These are phyloP conservation scores for Knoxdaviesia proteae DNA, from an alignment of 2,329 filamentous ascomycete species.

Conservation along the genomic window DNA sequence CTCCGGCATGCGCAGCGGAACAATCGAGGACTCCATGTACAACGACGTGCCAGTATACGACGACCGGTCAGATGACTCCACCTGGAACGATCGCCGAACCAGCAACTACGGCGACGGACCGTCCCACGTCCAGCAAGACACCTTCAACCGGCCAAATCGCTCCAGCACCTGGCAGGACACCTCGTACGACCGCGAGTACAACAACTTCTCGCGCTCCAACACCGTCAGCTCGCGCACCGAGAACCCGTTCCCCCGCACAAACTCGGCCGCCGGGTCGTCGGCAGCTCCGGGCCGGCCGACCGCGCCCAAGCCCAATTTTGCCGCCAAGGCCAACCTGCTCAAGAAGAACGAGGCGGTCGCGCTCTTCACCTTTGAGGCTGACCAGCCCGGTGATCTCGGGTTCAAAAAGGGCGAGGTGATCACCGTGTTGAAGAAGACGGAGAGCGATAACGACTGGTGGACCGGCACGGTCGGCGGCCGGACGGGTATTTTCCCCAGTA, in stretches of 20 bases:
- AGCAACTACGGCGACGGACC: slow-evolving; percentile 18
- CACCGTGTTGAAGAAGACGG: slow-evolving; percentile 82
- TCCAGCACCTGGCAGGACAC: slow-evolving; percentile 59
- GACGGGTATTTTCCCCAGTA: slow-evolving; percentile 85
- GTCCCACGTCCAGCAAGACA: slow-evolving; percentile 10
- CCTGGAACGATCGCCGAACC: slow-evolving; percentile 52
- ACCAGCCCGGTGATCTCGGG: slow-evolving; percentile 75
- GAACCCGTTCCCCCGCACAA: slow-evolving; percentile 3
- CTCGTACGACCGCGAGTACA: slow-evolving; percentile 33
- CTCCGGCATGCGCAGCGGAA: slow-evolving; percentile 34
- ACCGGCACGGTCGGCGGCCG: slow-evolving; percentile 71
- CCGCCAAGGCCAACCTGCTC: slow-evolving; percentile 30
- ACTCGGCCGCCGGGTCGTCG: slow-evolving; percentile 1
- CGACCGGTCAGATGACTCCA: slow-evolving; percentile 57
- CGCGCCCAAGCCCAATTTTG: slow-evolving; percentile 77
- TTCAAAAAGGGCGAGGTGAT: slow-evolving; percentile 98
- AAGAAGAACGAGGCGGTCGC: slow-evolving; percentile 71
- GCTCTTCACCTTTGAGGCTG: slow-evolving; percentile 82
- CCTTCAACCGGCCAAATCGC: slow-evolving; percentile 36
- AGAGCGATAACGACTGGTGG: slow-evolving; percentile 93
- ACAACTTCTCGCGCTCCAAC: slow-evolving; percentile 19
- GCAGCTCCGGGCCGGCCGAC: slow-evolving; percentile 54
- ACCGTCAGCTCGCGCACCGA: slow-evolving; percentile 20
- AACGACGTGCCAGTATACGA: slow-evolving; percentile 88
- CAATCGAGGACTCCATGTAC: slow-evolving; percentile 51